Percentiles rank a stretch among this genome's conserved stretches.
These are phyloP conservation scores for Immersiporthe knoxdaviesiana DNA, from an alignment of 2,329 filamentous ascomycete species.

Conservation along the genomic window DNA sequence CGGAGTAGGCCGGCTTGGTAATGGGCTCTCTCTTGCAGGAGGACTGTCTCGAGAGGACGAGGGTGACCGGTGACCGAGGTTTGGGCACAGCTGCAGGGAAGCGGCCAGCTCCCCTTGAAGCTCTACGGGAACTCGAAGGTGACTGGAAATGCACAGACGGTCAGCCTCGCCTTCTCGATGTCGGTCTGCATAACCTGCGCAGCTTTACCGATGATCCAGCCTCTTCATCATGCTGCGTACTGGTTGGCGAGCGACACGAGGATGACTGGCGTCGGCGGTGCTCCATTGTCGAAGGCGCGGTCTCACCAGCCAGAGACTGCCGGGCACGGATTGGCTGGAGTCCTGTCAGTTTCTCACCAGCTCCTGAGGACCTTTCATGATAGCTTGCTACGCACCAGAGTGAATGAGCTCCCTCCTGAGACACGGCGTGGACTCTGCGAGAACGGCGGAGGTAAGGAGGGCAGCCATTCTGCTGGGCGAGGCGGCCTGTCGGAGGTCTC, in stretches of 20 bases:
- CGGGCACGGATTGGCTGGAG: slow-evolving; percentile 23
- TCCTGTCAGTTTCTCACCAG: slow-evolving; percentile 4
- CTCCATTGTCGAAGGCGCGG: neutral
- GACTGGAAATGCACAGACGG: slow-evolving; percentile 6
- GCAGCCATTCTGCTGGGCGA: neutral
- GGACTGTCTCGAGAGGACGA: slow-evolving; percentile 10
- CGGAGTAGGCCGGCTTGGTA: slow-evolving; percentile 11
- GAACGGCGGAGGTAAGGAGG: slow-evolving; percentile 10
- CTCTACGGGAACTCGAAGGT: slow-evolving; percentile 21
- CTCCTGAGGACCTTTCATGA: neutral
- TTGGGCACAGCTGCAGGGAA: slow-evolving; percentile 11
- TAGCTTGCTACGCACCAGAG: slow-evolving; percentile 18
- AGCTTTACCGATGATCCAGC: slow-evolving; percentile 26
- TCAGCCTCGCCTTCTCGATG: neutral
- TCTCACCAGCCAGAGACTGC: slow-evolving; percentile 11
- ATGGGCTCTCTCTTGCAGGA: slow-evolving; percentile 6
- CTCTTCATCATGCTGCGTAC: slow-evolving; percentile 17
- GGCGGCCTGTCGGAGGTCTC: neutral
- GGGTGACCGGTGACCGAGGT: slow-evolving; percentile 2
- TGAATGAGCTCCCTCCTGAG: slow-evolving; percentile 11
- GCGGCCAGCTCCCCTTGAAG: slow-evolving; percentile 5
- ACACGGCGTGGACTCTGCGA: slow-evolving; percentile 15
- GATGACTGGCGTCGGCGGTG: slow-evolving; percentile 15
- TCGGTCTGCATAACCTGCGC: neutral
- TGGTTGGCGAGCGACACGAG: slow-evolving; percentile 8